Base-by-base conservation (phyloP, 1,284 basidiomycete species). In the Exsudoporus floridanus region DNA sequence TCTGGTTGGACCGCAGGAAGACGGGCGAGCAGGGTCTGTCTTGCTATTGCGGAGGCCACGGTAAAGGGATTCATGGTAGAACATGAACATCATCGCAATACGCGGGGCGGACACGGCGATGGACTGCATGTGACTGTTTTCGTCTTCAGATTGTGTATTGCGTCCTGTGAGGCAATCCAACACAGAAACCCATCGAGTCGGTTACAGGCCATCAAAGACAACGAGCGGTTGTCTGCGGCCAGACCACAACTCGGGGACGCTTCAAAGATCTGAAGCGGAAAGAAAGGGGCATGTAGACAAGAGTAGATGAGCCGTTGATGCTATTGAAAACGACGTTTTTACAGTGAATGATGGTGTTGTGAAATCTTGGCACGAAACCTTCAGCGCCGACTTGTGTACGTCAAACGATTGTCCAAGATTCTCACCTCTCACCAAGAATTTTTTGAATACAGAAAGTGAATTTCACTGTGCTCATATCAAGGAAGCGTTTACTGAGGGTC, bases 121-220 rank as follows among this genome's bases (percentile, higher is more conserved):
- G 50, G 16, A 73, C 83, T n/a, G n/a, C n/a, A n/a, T n/a, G n/a
- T n/a, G n/a, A n/a, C n/a, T n/a, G n/a, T n/a, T n/a, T n/a, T n/a
- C n/a, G n/a, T 77, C 23, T 80, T 73, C 60, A 88, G 78, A 0
- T 83, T 80, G 49, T 75, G 73, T 43, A 86, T 77, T 12, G 88
- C 77, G 12, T 84, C 77, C 77, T 73, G 1, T 97, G 77, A 93
- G 70, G 55, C 90, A 94, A 64, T 97, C 96, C 58, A 95, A 74
- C 49, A 92, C 74, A 45, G 77, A 76, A 66, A 96, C 93, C 92
- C 93, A 95, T 28, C 65, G n/a, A n/a, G n/a, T 70, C 9, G 13
- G 28, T 28, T 28, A 28, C 28, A 12, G 8, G 27, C 27, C 27
- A 27, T 27, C 27, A 27, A 27, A 27, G 27, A 8, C 27, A 8